Base-by-base conservation (phyloP, 139 green algal genomes). In the Chlamydomonas schloesseri region DNA sequence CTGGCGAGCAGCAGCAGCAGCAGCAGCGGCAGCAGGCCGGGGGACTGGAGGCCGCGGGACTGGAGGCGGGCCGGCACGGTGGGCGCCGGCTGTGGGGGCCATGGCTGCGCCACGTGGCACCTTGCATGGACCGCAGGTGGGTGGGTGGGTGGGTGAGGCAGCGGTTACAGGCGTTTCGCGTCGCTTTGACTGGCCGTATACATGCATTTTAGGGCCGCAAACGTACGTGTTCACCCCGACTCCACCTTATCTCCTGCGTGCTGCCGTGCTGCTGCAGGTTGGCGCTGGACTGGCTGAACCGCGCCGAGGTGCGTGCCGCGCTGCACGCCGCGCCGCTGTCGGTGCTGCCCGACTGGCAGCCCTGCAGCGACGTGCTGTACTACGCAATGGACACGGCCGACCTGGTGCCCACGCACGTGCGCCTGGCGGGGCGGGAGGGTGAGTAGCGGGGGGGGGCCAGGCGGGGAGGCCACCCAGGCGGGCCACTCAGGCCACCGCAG, bases 321-420 rank as follows among this genome's bases (percentile, higher is more conserved):
- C 87, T 96, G 21, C 86, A 92, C 53, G 93, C 89, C 14, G 62
- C 73, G 37, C 81, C 87, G 26, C n/a, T 90, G 84, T 76, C 82
- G 69, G 0, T 73, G 81, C 17, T 85, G 2, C 23, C 23, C 47
- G 71, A 67, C 31, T 92, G 89, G 89, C 60, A 88, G 81, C 89
- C 89, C 5, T 92, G 89, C 89, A 88, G 75, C 76, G 89, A 92
- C 57, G 64, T 82, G 21, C 70, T 92, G 70, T 58, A 89, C 68
- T 90, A 88, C 84, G 3, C 24, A 13, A 29, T 88, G 37, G 73
- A 93, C 64, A 76, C 77, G 5, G 64, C 73, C 29, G 88, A 84
- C 82, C 92, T 96, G 90, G 68, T 95, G 31, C 85, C 83, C 33
- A 36, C 93, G 37, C 93, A 94, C 72, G 37, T 62, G 31, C n/a